Base-by-base conservation (phyloP, 2,329 filamentous ascomycete genomes). In the Trichophyton benhamiae region DNA sequence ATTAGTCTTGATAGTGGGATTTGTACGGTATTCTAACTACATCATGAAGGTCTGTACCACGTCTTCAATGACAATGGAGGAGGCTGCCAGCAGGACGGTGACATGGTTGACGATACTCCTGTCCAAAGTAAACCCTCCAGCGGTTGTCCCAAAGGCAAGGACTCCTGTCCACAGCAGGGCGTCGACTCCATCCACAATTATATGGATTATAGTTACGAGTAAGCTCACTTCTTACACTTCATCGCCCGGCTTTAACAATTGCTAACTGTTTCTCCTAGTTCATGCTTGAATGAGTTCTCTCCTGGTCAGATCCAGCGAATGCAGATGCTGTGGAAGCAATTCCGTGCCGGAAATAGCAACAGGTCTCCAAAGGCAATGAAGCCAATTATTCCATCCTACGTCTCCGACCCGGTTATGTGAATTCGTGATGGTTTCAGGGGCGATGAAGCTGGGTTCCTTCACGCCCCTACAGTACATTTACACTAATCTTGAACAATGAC, bases 101-200 rank as follows among this genome's bases (percentile, higher is more conserved):
- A 73, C 46, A 64, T 48, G 33, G 65, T 73, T 44, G 64, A 55
- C 17, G 71, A 73, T 52, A 73, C 71, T 3, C 65, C 71, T 30
- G 61, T 66, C 7, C 67, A 72, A 57, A 57, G 58, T n/a, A 63
- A 57, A 17, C 49, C 60, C 15, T 63, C 64, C 8, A 63, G 59
- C 17, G 71, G 68, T 7, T 73, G 72, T 60, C 65, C 66, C 11
- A 57, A 17, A 1, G 66, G 65, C 27, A 64, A 67, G 17, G 70
- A 72, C 38, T 66, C 67, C 7, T 73, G 71, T 65, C 65, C 67
- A 57, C 61, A 60, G 48, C n/a, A 63, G 6, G 71, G 71, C 1
- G 11, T 66, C 20, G 71, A 73, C 60, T 69, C 70, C 1, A 68
- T 72, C 48, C 67, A 68, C 41, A 72, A 73, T 63, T 71, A 65